A percentile compares a stretch with the other conserved stretches of the same genome.
Conservation (phyloP, 495 filamentous ascomycete genomes). For the Bryoglossum gracile region DNA sequence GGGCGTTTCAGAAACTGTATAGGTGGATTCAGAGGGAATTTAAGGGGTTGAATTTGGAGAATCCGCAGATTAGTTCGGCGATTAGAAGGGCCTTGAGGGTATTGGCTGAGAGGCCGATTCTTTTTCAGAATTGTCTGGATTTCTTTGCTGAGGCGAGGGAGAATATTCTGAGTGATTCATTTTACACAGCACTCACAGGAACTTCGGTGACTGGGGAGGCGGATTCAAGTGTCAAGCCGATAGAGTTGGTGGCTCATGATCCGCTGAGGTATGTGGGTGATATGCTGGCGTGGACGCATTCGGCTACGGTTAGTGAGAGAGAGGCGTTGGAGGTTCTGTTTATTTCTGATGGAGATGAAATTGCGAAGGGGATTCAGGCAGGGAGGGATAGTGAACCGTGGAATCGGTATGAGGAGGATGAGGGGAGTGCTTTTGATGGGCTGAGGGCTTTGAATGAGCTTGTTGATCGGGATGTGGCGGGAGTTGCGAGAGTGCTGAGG, state of each 20-base stretch:
- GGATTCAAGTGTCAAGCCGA: slow-evolving; percentile 66
- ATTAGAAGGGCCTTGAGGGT: slow-evolving; percentile 81
- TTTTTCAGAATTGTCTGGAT: slow-evolving; percentile 92
- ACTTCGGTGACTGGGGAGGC: slow-evolving; percentile 38
- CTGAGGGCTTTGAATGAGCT: slow-evolving; percentile 77
- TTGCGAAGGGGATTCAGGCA: slow-evolving; percentile 76
- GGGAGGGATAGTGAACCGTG: slow-evolving; percentile 84
- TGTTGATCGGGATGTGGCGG: slow-evolving; percentile 77
- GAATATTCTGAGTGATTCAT: slow-evolving; percentile 78
- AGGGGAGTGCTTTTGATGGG: slow-evolving; percentile 60
- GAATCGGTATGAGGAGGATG: slow-evolving; percentile 54
- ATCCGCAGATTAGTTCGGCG: slow-evolving; percentile 81
- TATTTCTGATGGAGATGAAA: slow-evolving; percentile 84
- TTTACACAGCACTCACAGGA: slow-evolving; percentile 85
- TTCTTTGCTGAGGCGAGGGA: slow-evolving; percentile 90
- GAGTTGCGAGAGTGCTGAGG: slow-evolving; percentile 66
- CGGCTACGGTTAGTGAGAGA: slow-evolving; percentile 83
- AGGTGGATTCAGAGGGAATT: slow-evolving; percentile 93
- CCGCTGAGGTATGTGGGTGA: slow-evolving; percentile 89
- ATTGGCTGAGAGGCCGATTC: slow-evolving; percentile 77
- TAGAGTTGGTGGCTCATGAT: slow-evolving; percentile 90
- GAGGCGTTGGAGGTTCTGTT: slow-evolving; percentile 91
- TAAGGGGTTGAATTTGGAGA: slow-evolving; percentile 86
- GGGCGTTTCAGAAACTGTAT: slow-evolving; percentile 90
- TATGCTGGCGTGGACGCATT: slow-evolving; percentile 97